A percentile compares a stretch with the other conserved stretches of the same genome.
Conservation (phyloP, 352 stramenopile genomes). For the Thalassiosira pacifica region DNA sequence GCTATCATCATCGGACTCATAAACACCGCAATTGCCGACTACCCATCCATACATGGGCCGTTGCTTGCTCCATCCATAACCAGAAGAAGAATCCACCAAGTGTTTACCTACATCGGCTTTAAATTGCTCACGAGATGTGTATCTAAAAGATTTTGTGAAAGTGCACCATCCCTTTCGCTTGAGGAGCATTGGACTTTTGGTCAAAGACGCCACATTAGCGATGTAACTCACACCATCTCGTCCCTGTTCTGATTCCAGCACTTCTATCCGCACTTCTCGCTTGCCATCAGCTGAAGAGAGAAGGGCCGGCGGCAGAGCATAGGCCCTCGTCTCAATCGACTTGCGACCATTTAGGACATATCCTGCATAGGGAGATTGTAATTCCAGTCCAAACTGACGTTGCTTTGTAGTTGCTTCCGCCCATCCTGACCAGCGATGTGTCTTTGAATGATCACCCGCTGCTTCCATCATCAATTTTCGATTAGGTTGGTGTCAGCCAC, state of each 20-base stretch:
- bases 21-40: conserved; percentile 13
- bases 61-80: conserved; percentile 74
- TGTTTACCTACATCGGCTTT: conserved; percentile 64
- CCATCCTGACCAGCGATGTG: conserved; percentile 59
- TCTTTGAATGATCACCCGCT: conserved; percentile 31
- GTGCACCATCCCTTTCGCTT: conserved; percentile 60
- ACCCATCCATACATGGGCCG: conserved; percentile 60
- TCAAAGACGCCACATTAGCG: conserved; percentile 46
- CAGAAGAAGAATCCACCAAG: conserved; percentile 63
- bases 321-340: conserved; percentile 75
- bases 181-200: not conserved
- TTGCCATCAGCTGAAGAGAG: conserved; percentile 23
- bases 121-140: conserved; percentile 60
- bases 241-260: conserved; percentile 70
- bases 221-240: conserved; percentile 62
- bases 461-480: too few species aligned
- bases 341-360: conserved; percentile 67
- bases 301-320: conserved; percentile 68
- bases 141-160: conserved; percentile 63
- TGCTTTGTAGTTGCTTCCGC: not conserved
- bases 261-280: conserved; percentile 60
- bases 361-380: conserved; percentile 73
- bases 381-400: conserved; percentile 68
- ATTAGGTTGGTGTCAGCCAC: too few species aligned
- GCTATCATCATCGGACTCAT: conserved; percentile 11